Conservation (phyloP, 1,139 yeast species). For the Yamadazyma mexicana region DNA sequence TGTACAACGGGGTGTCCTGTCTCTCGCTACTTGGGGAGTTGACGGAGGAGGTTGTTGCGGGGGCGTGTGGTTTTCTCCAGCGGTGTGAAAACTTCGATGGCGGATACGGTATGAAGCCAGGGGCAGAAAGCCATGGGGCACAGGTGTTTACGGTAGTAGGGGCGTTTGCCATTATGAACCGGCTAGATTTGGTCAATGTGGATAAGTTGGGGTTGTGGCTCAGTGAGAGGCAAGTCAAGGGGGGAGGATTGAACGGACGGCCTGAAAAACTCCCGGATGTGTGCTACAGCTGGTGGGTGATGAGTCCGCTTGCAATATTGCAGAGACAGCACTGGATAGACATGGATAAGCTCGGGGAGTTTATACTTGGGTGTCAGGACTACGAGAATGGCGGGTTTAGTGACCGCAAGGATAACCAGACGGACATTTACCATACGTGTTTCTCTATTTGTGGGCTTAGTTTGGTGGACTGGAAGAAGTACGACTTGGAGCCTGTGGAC, state of each 20-base stretch:
- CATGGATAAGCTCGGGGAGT: conserved; percentile 53
- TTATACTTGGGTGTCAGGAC: conserved; percentile 81
- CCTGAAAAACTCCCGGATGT: conserved; percentile 97
- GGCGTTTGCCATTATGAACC: conserved; percentile 66
- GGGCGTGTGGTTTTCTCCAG: conserved; percentile 65
- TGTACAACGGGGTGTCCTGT: conserved; percentile 76
- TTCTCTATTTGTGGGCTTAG: conserved; percentile 90
- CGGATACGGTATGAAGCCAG: conserved; percentile 91
- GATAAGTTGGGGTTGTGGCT: conserved; percentile 69
- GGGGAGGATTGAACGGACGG: conserved; percentile 94
- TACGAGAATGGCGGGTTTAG: conserved; percentile 81
- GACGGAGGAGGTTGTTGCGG: conserved; percentile 57
- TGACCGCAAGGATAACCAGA: conserved; percentile 87
- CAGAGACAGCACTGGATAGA: conserved; percentile 75
- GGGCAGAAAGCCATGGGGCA: conserved; percentile 94
- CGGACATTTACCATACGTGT: conserved; percentile 89
- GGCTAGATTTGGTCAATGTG: conserved; percentile 54
- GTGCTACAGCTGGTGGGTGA: conserved; percentile 98
- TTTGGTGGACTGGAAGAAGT: conserved; percentile 58
- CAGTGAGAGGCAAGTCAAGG: conserved; percentile 80
- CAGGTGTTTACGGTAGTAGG: conserved; percentile 89
- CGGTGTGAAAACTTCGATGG: conserved; percentile 91
- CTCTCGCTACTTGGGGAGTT: conserved; percentile 68
- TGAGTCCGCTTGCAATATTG: conserved; percentile 74
- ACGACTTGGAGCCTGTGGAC: conserved; percentile 58